These are phyloP conservation scores for Colletotrichum falcatum DNA, from an alignment of 2,329 filamentous ascomycete species.

Conservation along the genomic window DNA sequence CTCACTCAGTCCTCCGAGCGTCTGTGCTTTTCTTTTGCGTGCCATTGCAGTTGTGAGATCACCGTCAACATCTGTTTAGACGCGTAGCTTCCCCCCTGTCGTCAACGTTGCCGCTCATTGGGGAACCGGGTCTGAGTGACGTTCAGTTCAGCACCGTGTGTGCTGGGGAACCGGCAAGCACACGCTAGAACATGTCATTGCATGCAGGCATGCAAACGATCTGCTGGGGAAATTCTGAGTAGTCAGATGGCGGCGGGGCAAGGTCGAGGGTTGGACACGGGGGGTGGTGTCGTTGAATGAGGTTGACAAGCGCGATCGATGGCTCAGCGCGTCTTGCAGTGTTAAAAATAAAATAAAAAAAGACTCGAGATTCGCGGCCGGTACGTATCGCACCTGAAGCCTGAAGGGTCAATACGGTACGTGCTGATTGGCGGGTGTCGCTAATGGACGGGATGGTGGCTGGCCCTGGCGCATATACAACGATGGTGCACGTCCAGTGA, in stretches of 20 bases:
- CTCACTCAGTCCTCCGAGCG: neutral
- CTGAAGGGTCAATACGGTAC: neutral
- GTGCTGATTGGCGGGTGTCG: neutral
- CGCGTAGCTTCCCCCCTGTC: neutral
- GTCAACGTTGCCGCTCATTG: neutral
- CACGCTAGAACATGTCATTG: constrained; percentile 20
- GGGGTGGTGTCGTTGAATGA: constrained; percentile 14
- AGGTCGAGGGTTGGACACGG: neutral
- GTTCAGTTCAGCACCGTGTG: neutral
- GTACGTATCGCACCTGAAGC: constrained; percentile 12
- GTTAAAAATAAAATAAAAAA: neutral
- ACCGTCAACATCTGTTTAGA: neutral
- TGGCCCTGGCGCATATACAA: constrained; percentile 5
- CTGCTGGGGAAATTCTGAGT: constrained; percentile 3
- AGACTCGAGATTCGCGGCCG: neutral
- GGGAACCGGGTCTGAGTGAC: neutral
- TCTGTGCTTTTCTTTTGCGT: constrained; percentile 27
- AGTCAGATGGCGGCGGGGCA: neutral
- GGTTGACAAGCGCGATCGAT: constrained; percentile 10
- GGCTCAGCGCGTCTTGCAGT: constrained; percentile 12
- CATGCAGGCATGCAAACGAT: constrained; percentile 1
- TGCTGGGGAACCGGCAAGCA: neutral
- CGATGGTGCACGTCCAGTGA: constrained; percentile 34
- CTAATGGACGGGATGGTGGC: neutral
- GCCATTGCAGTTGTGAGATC: constrained; percentile 13